Evolutionary conservation across 306 rosid genomes (phyloP).

Genomic region (Cucumis cinereus): DNA sequence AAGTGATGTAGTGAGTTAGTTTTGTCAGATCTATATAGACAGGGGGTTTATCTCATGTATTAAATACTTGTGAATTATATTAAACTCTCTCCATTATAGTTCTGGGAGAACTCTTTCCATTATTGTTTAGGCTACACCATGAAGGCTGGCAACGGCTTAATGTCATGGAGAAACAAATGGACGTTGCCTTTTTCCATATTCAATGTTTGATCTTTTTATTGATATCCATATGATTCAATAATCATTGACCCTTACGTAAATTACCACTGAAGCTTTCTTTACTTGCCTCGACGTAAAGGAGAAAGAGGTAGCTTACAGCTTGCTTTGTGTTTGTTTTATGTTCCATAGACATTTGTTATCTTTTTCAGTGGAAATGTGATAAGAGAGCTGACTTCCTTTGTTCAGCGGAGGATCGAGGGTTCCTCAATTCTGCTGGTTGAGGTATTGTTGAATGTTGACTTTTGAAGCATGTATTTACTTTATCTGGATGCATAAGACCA

Average conservation of each 20-base stretch:
- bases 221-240: neutral
- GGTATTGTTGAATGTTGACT: neutral
- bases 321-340: neutral
- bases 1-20: neutral
- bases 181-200: neutral
- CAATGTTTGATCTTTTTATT: neutral
- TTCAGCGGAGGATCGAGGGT: neutral
- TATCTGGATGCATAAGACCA: neutral
- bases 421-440: constrained; percentile 4
- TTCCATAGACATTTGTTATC: neutral
- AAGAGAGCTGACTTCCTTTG: neutral
- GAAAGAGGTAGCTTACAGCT: neutral
- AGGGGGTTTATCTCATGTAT: neutral
- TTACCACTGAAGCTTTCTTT: neutral
- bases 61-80: neutral
- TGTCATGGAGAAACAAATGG: neutral
- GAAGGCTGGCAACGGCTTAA: neutral
- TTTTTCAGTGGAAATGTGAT: neutral
- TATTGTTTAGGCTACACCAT: neutral
- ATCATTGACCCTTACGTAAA: neutral
- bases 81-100: neutral
- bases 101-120: neutral
- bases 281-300: neutral
- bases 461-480: neutral
- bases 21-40: neutral